Evolutionary conservation across 257 asterid species (phyloP).

Genomic region (Scutellaria baicalensis): DNA sequence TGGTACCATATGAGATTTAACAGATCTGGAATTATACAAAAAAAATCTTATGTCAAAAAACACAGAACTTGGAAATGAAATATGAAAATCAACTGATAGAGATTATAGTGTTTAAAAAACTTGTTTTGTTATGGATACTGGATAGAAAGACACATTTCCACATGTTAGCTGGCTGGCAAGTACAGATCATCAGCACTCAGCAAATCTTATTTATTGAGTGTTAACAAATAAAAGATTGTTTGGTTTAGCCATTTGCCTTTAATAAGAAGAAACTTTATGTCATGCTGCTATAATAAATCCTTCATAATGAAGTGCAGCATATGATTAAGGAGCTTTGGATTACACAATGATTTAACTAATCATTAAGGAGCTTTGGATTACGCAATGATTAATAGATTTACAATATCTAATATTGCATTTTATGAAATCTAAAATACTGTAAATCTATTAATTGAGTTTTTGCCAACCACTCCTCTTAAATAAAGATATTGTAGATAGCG

Average conservation of each 20-base stretch:
- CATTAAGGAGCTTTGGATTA: no score
- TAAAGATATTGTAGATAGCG: not conserved
- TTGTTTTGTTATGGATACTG: no score
- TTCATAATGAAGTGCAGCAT: not conserved
- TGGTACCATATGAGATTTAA: no score
- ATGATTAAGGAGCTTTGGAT: not conserved
- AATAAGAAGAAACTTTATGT: not conserved
- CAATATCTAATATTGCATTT: no score
- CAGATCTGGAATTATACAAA: no score
- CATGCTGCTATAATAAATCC: not conserved
- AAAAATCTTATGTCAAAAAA: no score
- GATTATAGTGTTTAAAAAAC: no score
- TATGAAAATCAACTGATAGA: no score
- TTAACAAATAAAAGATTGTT: not conserved
- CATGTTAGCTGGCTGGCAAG: not conserved
- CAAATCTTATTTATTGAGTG: not conserved
- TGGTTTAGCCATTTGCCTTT: not conserved
- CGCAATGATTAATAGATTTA: no score
- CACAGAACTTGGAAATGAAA: no score
- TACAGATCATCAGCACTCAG: not conserved
- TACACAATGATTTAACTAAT: not conserved
- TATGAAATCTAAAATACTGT: not conserved
- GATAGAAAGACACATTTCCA: no score
- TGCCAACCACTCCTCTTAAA: not conserved
- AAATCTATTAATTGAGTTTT: not conserved